phyloP scores from a whole-genome alignment of 139 green algal genomes.

The Chloropicon primus region DNA sequence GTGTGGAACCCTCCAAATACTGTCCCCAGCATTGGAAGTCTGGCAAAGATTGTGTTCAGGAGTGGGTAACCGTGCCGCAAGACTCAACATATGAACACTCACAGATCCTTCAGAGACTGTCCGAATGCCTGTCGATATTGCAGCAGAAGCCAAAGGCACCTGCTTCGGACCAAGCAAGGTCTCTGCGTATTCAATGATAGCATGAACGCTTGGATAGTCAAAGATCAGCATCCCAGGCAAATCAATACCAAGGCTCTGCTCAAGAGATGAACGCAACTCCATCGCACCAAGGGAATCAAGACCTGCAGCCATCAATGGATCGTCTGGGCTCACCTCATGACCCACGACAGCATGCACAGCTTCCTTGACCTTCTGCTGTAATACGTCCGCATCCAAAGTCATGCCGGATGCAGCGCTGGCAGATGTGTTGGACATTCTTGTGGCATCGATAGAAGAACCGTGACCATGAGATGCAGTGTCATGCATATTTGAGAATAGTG shows the following conservation, averaged over 20 bases:
- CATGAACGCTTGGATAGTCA: constrained; percentile 56
- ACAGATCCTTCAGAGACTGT: neutral
- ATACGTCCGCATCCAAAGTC: neutral
- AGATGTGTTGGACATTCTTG: too few species aligned
- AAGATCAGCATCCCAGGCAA: constrained; percentile 57
- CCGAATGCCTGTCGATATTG: neutral
- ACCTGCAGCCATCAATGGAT: constrained; percentile 49
- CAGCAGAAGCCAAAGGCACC: neutral
- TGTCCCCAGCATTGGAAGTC: neutral
- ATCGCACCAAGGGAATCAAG: constrained; percentile 66
- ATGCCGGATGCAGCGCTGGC: too few species aligned
- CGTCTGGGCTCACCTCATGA: constrained; percentile 11
- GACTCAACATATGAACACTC: neutral
- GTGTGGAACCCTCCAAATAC: neutral
- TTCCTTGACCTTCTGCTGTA: neutral
- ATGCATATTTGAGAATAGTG: neutral
- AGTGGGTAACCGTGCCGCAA: neutral
- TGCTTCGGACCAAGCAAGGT: neutral
- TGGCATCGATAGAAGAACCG: too few species aligned
- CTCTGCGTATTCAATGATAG: neutral
- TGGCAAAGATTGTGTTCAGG: neutral
- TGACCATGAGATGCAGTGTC: neutral
- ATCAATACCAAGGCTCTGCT: constrained; percentile 32
- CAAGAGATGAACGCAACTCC: constrained; percentile 63
- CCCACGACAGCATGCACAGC: neutral